Conservation (phyloP, 192 early-diverging fungal genomes). For the Coemansia sp. region DNA sequence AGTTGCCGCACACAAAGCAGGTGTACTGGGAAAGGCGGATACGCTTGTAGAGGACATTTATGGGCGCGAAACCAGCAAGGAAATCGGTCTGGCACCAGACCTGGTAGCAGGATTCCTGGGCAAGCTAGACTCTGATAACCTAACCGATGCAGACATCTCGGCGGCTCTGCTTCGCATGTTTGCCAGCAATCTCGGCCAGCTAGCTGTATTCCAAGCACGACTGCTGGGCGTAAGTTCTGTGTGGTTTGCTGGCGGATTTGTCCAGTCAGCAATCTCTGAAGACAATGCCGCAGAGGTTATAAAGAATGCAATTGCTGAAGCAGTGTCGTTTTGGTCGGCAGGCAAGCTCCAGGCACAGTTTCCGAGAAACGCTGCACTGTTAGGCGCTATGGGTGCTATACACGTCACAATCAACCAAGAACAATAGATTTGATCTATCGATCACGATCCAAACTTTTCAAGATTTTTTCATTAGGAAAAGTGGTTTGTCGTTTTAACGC, state of each 20-base stretch:
- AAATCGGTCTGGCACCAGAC: constrained; percentile 46
- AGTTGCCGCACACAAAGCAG: constrained; percentile 5
- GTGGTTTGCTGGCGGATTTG: constrained; percentile 50
- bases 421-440: neutral
- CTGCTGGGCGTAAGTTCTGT: constrained; percentile 17
- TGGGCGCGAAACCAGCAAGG: constrained; percentile 39
- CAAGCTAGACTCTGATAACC: constrained; percentile 21
- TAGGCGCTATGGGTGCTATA: constrained; percentile 42
- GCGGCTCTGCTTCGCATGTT: constrained; percentile 49
- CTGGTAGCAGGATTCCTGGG: constrained; percentile 52
- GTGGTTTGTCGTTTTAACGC: neutral
- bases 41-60: constrained; percentile 52
- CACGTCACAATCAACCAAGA: neutral
- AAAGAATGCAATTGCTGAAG: constrained; percentile 19
- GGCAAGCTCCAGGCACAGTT: constrained; percentile 23
- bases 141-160: constrained; percentile 28
- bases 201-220: constrained; percentile 49
- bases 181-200: constrained; percentile 42
- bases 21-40: constrained; percentile 31
- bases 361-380: constrained; percentile 20
- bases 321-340: constrained; percentile 46
- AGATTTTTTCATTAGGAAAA: neutral
- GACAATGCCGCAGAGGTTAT: constrained; percentile 1
- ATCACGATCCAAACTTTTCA: neutral
- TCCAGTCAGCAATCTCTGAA: constrained; percentile 1